Conservation (phyloP, 1,139 yeast genomes). For the Pichia inconspicua region DNA sequence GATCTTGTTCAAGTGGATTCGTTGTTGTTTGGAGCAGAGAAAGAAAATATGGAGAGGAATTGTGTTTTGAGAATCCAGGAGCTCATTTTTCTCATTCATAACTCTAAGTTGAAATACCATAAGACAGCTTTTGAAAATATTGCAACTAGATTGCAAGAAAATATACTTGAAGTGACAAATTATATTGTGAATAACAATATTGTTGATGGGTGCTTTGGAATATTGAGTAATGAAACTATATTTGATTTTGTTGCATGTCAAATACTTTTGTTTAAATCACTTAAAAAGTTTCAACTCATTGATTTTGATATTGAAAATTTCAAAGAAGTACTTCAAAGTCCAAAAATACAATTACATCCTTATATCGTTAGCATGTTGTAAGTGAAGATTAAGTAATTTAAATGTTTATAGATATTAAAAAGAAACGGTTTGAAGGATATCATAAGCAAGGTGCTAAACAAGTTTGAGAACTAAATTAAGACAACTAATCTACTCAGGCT, state of each 20-base stretch:
- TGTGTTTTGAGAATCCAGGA: slow-evolving; percentile 21
- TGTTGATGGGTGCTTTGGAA: slow-evolving; percentile 24
- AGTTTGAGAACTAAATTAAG: not conserved
- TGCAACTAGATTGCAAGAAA: not conserved
- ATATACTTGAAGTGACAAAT: slow-evolving; percentile 1
- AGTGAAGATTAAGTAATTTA: not conserved
- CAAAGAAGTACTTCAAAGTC: not conserved
- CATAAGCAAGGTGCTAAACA: not conserved
- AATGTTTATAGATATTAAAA: not conserved
- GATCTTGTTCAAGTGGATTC: slow-evolving; percentile 11
- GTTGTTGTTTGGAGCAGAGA: slow-evolving; percentile 43
- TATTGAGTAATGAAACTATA: slow-evolving; percentile 16
- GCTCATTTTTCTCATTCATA: slow-evolving; percentile 9
- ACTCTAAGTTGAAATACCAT: not conserved
- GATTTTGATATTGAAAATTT: not conserved
- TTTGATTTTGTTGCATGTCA: slow-evolving; percentile 18
- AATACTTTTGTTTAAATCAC: slow-evolving; percentile 4
- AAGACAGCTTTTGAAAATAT: not conserved
- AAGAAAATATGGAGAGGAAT: slow-evolving; percentile 43
- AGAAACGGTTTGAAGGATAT: not conserved
- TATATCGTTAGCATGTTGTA: not conserved
- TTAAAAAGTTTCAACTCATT: not conserved
- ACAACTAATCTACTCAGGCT: slow-evolving; percentile 6
- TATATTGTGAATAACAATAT: not conserved
- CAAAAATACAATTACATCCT: slow-evolving; percentile 6